Evolutionary conservation across 2,329 filamentous ascomycete species (phyloP).

Genomic region (Chaetomium sp.): DNA sequence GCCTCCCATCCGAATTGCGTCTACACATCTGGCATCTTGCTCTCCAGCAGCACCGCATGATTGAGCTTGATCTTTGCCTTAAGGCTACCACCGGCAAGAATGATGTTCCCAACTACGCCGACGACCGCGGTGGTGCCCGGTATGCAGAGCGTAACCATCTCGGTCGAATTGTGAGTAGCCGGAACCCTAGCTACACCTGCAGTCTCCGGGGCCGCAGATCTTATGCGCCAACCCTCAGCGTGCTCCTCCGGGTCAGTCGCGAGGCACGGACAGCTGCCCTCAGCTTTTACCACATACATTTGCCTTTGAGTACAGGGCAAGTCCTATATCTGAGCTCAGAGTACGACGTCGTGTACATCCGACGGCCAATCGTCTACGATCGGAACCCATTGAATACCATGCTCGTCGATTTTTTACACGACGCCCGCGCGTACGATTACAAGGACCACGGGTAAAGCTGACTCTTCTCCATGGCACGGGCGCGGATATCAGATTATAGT

Average conservation of each 20-base stretch:
- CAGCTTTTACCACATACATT: constrained; percentile 12
- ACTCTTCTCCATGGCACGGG: neutral
- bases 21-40: neutral
- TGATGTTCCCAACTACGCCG: neutral
- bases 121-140: neutral
- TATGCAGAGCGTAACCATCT: neutral
- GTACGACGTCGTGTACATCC: neutral
- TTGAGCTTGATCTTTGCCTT: neutral
- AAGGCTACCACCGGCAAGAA: neutral
- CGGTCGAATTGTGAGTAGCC: constrained; percentile 6
- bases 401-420: neutral
- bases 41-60: neutral
- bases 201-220: neutral
- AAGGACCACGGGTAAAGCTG: neutral
- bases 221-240: constrained; percentile 1
- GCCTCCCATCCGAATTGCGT: neutral
- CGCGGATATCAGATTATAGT: neutral
- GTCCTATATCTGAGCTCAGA: neutral
- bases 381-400: neutral
- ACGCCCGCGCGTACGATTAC: neutral
- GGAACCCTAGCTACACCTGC: neutral
- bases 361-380: neutral
- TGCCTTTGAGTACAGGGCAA: constrained; percentile 1
- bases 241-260: constrained; percentile 9
- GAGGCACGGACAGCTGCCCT: constrained; percentile 12